These are phyloP conservation scores for Colletotrichum tamarilloi DNA, from an alignment of 2,329 filamentous ascomycete genomes.

Conservation along the genomic window DNA sequence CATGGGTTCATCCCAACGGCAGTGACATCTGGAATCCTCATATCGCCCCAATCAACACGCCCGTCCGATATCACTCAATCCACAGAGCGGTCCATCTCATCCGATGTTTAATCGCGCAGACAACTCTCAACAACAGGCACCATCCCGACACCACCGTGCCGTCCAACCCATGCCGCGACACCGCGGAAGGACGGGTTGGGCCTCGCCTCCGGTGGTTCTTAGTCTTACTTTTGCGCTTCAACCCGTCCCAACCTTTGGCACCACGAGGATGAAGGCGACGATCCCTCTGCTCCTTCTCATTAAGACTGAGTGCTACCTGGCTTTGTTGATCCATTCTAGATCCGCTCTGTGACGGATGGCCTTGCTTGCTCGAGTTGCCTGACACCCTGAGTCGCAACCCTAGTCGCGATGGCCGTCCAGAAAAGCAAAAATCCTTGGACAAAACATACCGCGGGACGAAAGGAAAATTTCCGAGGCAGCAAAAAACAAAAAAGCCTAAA, in stretches of 20 bases:
- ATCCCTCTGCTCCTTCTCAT: slow-evolving; percentile 23
- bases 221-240: not conserved
- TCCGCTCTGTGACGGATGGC: slow-evolving; percentile 5
- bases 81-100: slow-evolving; percentile 20
- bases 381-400: not conserved
- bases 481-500: slow-evolving; percentile 8
- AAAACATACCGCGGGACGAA: not conserved
- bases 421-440: slow-evolving; percentile 9
- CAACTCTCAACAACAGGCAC: not conserved
- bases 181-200: slow-evolving; percentile 28
- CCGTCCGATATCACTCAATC: not conserved
- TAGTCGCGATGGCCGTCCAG: not conserved
- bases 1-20: slow-evolving; percentile 18
- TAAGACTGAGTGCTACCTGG: slow-evolving; percentile 5
- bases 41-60: slow-evolving; percentile 21
- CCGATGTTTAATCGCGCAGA: slow-evolving; percentile 34
- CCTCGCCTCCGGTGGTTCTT: not conserved
- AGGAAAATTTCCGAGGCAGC: slow-evolving; percentile 7
- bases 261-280: not conserved
- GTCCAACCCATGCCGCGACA: slow-evolving; percentile 14
- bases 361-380: slow-evolving; percentile 4
- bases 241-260: not conserved
- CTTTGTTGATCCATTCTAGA: slow-evolving; percentile 18
- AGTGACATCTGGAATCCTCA: slow-evolving; percentile 5
- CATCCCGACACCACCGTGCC: slow-evolving; percentile 21